Evolutionary conservation across 805 yeast species (phyloP), one percentile per base, ranked within the genome.

Genomic region (Starmerella roubikii): DNA sequence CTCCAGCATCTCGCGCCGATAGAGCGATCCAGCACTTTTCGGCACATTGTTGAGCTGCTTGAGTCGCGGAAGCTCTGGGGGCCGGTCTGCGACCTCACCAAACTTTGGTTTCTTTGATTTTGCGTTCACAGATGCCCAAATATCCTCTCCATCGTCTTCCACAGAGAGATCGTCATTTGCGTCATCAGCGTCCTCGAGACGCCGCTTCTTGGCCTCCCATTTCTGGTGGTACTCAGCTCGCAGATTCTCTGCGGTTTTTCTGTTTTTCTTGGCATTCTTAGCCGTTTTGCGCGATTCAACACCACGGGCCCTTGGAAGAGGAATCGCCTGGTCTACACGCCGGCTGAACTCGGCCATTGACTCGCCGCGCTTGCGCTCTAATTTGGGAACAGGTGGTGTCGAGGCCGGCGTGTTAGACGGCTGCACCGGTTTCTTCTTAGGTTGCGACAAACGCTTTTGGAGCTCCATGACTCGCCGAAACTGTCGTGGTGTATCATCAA

Each of bases 21-120:
- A 62, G 37, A 54, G 29, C 7, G 65, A 55, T 11, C 68, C 67
- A 7, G 65, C 60, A 6, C 58, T 32, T 46, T 62, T 62, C 23
- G 68, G 68, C 1, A 63, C 62, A 40, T 58, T 61, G 30, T 50
- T 48, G 34, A 51, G 38, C 38, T 45, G 37, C 44, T 58, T 62
- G 13, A 51, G 39, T 19, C 47, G 39, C 4, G 51, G 57, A 32
- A 63, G 52, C 40, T 53, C 59, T 1, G 68, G 68, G 12, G 68
- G 68, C 13, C 60, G 51, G 30, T 60, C 64, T 0, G 60, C 68
- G 4, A 60, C 59, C 20, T 63, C 68, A 6, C 65, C 65, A 40
- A 63, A 63, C 45, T 60, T 60, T 23, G 67, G 64, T 28, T 37
- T 38, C 18, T 49, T 41, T n/a, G 51, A 39, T 28, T 44, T 41